Conservation (phyloP, 495 filamentous ascomycete species). For the Penicillium odoratum region DNA sequence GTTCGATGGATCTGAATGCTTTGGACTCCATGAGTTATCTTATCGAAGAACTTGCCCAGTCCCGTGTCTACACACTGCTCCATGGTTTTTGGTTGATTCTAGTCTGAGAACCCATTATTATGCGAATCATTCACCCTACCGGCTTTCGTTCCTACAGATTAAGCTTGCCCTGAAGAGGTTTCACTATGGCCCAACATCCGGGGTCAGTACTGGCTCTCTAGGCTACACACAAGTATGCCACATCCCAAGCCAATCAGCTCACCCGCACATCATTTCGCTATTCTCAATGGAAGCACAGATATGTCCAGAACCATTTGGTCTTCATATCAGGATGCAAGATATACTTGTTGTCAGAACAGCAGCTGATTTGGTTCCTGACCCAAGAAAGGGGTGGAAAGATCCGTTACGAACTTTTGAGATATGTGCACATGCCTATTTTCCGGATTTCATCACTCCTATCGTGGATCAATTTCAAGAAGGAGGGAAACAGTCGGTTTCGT, state of each 20-base stretch:
- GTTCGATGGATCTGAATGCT: conserved; percentile 6
- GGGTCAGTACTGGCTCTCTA: conserved; percentile 1
- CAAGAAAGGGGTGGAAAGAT: neutral
- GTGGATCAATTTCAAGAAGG: neutral
- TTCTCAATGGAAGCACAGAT: neutral
- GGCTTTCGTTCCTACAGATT: neutral
- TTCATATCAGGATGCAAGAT: neutral
- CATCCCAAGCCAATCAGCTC: no score
- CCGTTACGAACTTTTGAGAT: neutral
- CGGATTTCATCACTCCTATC: neutral
- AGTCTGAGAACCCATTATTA: neutral
- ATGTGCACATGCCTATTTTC: neutral
- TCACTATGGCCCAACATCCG: neutral
- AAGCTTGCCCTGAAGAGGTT: conserved; percentile 8
- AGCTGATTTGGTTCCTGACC: neutral
- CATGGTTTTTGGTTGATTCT: neutral
- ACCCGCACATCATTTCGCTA: no score
- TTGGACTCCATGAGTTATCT: neutral
- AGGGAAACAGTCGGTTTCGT: neutral
- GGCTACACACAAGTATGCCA: neutral
- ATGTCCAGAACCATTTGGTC: neutral
- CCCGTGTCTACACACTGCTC: neutral
- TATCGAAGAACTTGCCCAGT: neutral
- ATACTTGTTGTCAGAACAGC: neutral
- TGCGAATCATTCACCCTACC: neutral